Percentiles rank a stretch among this genome's conserved stretches.
Conservation (phyloP, 148 eudicot species). For the Suaeda aralocaspica region DNA sequence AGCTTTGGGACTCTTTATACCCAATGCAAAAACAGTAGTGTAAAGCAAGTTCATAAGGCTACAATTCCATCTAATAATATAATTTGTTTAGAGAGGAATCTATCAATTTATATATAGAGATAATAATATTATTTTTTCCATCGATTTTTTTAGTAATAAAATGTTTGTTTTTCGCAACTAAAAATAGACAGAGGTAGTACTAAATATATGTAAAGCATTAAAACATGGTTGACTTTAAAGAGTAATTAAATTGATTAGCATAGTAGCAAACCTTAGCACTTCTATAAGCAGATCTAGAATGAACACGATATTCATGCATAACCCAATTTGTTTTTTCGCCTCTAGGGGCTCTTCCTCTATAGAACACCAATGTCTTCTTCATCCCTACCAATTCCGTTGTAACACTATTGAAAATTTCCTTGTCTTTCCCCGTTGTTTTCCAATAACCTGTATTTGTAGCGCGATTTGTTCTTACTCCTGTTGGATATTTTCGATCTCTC, state of each 20-base stretch:
- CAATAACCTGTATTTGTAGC: constrained; percentile 92
- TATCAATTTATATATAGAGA: too few relatives aligned
- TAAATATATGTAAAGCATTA: too few relatives aligned
- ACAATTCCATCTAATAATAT: too few relatives aligned
- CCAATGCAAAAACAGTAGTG: too few relatives aligned
- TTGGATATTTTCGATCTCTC: constrained; percentile 83
- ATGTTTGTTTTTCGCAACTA: too few relatives aligned
- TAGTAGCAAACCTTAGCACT: constrained; percentile 50
- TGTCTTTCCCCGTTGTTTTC: constrained; percentile 95
- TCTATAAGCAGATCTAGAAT: constrained; percentile 68
- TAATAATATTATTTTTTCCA: too few relatives aligned
- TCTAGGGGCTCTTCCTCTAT: constrained; percentile 86
- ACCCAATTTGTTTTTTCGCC: constrained; percentile 96
- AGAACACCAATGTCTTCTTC: constrained; percentile 92
- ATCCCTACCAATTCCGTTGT: constrained; percentile 70
- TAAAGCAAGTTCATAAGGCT: too few relatives aligned
- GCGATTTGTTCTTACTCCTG: constrained; percentile 84
- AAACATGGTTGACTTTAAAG: too few relatives aligned
- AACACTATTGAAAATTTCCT: constrained; percentile 68
- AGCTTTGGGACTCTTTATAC: too few relatives aligned
- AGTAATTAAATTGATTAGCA: not conserved
- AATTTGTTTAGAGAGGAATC: too few relatives aligned
- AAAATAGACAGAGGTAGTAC: too few relatives aligned
- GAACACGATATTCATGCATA: constrained; percentile 95
- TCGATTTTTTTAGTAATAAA: too few relatives aligned